Conservation (phyloP, 169 alveolate genomes). For the Besnoitia besnoiti region DNA sequence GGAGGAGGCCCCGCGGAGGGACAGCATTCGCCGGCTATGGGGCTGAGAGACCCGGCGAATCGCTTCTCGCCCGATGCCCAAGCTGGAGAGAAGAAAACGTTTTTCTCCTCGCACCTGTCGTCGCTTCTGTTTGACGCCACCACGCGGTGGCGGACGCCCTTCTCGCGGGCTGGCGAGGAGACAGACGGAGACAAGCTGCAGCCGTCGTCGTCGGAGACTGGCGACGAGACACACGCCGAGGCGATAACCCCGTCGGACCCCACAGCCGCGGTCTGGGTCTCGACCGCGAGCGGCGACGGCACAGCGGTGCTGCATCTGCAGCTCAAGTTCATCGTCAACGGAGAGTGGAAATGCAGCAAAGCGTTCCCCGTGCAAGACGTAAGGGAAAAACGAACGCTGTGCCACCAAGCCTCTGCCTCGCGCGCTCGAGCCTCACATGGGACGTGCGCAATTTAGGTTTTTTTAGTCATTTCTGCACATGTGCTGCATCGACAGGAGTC, state of each 20-base stretch:
- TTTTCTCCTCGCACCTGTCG: neutral
- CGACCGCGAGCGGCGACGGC: slow-evolving; percentile 9
- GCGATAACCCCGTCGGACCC: neutral
- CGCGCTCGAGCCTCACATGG: too few relatives aligned
- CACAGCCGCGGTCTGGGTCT: neutral
- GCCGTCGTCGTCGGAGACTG: neutral
- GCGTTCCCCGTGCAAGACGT: neutral
- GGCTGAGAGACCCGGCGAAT: neutral
- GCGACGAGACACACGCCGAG: neutral
- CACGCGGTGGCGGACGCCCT: neutral
- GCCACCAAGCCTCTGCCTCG: too few relatives aligned
- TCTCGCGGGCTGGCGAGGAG: neutral
- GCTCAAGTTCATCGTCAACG: slow-evolving; percentile 21
- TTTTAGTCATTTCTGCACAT: too few relatives aligned
- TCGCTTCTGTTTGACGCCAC: neutral
- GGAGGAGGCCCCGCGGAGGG: neutral
- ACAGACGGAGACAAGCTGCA: neutral
- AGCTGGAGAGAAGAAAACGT: neutral
- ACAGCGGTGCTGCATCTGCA: neutral
- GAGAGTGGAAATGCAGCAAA: slow-evolving; percentile 1
- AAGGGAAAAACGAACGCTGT: neutral
- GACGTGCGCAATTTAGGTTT: too few relatives aligned
- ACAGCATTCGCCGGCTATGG: neutral
- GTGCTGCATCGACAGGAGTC: too few relatives aligned
- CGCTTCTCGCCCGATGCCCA: too few relatives aligned